phyloP scores from a whole-genome alignment of 2,329 filamentous ascomycete genomes.

The Calonectria honghensis region DNA sequence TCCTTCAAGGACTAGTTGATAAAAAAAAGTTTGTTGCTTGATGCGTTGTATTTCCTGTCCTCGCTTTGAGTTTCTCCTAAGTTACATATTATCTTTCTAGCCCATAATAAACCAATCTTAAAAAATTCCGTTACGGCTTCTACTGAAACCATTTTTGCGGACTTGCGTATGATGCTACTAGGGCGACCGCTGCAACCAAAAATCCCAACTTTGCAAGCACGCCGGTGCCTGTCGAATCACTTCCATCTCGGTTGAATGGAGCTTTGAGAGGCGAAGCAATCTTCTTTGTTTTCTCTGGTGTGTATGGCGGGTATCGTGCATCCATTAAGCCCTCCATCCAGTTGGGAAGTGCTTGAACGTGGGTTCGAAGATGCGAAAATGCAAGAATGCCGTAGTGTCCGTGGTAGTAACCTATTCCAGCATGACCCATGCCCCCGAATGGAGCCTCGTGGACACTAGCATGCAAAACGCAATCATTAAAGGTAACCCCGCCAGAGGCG shows the following conservation, averaged over 20 bases:
- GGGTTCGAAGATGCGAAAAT: conserved; percentile 13
- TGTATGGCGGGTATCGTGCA: conserved; percentile 12
- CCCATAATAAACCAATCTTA: background rate
- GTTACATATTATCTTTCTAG: background rate
- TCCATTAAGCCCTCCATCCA: conserved; percentile 11
- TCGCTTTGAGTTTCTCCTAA: background rate
- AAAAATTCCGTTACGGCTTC: background rate
- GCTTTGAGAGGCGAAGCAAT: background rate
- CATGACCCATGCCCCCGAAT: background rate
- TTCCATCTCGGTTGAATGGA: background rate
- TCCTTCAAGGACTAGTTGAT: background rate
- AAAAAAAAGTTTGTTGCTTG: background rate
- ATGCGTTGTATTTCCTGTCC: background rate
- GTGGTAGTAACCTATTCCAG: conserved; percentile 18
- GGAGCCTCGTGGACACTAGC: conserved; percentile 50
- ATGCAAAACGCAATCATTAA: conserved; percentile 66
- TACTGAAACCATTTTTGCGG: background rate
- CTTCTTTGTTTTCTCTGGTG: background rate
- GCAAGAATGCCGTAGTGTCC: conserved; percentile 11
- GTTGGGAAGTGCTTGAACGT: background rate
- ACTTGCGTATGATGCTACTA: background rate
- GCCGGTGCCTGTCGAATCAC: background rate
- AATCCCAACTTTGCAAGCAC: background rate
- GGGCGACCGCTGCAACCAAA: background rate
- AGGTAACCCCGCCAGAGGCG: conserved; percentile 65